phyloP scores from a whole-genome alignment of 768 basidiomycete species.

The Chalciporus sphaerocephalus region DNA sequence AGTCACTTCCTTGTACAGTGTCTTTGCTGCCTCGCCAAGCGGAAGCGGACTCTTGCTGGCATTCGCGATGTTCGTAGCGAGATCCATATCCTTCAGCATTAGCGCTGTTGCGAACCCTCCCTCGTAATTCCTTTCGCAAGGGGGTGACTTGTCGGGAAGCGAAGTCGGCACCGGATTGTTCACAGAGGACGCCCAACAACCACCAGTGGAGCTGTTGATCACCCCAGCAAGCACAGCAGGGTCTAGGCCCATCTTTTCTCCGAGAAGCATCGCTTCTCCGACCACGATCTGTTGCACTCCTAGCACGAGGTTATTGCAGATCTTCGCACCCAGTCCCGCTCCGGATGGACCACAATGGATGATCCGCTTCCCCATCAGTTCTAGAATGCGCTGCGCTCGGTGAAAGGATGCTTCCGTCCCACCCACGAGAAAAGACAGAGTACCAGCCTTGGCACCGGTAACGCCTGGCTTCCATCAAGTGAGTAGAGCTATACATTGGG shows the following conservation, averaged over 20 bases:
- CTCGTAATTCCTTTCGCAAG: conserved; percentile 78
- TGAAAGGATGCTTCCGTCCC: conserved; percentile 59
- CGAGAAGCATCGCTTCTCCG: conserved; percentile 88
- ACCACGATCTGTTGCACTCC: conserved; percentile 81
- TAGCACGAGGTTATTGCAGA: conserved; percentile 81
- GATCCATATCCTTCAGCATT: conserved; percentile 88
- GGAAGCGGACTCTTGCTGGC: conserved; percentile 51
- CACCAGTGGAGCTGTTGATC: conserved; percentile 80
- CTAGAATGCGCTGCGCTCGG: conserved; percentile 54
- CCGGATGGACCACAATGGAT: conserved; percentile 83
- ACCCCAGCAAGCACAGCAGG: conserved; percentile 74
- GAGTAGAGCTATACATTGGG: background rate
- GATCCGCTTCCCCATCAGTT: conserved; percentile 74
- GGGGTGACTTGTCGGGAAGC: conserved; percentile 66
- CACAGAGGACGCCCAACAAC: conserved; percentile 78
- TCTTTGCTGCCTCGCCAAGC: conserved; percentile 59
- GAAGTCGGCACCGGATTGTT: conserved; percentile 86
- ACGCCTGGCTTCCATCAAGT: conserved; percentile 49
- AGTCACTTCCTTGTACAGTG: conserved; percentile 57
- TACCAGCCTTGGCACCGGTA: conserved; percentile 80
- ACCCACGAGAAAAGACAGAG: conserved; percentile 89
- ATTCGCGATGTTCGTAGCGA: conserved; percentile 64
- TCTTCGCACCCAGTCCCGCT: conserved; percentile 81
- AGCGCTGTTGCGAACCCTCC: conserved; percentile 81
- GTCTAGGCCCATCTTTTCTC: conserved; percentile 75